A percentile compares a stretch with the other conserved stretches of the same genome.
These are phyloP conservation scores for Blastocystis sp. DNA, from an alignment of 352 stramenopile species.

Conservation along the genomic window DNA sequence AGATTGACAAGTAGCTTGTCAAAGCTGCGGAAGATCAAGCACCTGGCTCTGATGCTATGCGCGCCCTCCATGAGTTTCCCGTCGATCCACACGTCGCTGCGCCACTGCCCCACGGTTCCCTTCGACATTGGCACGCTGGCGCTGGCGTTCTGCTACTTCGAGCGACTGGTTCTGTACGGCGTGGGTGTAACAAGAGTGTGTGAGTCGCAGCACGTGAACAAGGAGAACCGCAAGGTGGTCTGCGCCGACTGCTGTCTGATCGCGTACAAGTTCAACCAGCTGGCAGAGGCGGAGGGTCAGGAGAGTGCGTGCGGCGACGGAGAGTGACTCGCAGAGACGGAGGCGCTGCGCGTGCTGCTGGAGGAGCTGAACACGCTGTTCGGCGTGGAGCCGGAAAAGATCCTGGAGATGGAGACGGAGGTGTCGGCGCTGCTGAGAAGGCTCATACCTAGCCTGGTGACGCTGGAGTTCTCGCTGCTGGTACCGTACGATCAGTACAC, in stretches of 20 bases:
- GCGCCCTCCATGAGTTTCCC: constrained; percentile 39
- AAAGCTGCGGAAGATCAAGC: constrained; percentile 56
- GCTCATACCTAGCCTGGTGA: constrained; percentile 4
- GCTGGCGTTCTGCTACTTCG: constrained; percentile 57
- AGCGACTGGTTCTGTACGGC: constrained; percentile 43
- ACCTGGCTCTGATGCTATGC: constrained; percentile 44
- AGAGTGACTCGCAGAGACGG: constrained; percentile 3
- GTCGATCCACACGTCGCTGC: constrained; percentile 34
- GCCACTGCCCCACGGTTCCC: background rate
- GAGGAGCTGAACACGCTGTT: constrained; percentile 51
- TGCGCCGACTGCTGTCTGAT: constrained; percentile 49
- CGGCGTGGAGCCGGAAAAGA: constrained; percentile 1
- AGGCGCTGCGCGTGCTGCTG: constrained; percentile 3
- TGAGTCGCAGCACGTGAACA: constrained; percentile 52
- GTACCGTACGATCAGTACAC: constrained; percentile 60
- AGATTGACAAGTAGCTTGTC: constrained; percentile 2
- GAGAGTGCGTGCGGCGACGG: background rate
- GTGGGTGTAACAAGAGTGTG: background rate
- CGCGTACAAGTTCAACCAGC: constrained; percentile 62
- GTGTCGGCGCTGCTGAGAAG: background rate
- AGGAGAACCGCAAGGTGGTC: constrained; percentile 58
- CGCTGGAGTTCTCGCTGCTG: constrained; percentile 51
- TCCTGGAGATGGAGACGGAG: constrained; percentile 46
- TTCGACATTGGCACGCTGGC: constrained; percentile 57
- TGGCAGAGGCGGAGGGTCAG: constrained; percentile 6